Percentiles rank a stretch among this genome's conserved stretches.
These are phyloP conservation scores for Arachis stenosperma DNA, from an alignment of 306 rosid species.

Conservation along the genomic window DNA sequence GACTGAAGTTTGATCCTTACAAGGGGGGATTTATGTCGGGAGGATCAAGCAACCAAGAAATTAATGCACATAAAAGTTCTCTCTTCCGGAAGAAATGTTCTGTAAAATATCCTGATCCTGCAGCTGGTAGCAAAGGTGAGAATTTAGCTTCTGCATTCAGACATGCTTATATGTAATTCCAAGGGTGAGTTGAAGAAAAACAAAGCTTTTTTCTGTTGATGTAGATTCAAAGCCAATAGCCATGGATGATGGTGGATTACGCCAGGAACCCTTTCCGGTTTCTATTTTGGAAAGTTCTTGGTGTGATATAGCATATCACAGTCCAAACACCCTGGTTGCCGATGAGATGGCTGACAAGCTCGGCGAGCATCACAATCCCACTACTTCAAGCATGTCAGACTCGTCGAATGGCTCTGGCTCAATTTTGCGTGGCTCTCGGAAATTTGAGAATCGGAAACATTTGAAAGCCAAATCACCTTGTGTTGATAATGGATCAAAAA, in stretches of 20 bases:
- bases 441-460: constrained; percentile 62
- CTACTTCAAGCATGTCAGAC: constrained; percentile 71
- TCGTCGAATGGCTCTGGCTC: constrained; percentile 67
- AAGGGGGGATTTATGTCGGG: constrained; percentile 78
- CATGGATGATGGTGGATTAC: no score
- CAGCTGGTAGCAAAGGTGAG: constrained; percentile 36
- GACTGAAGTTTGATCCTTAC: constrained; percentile 78
- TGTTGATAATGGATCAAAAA: constrained; percentile 58
- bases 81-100: constrained; percentile 51
- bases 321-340: constrained; percentile 56
- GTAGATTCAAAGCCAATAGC: no score
- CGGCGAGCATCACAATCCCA: constrained; percentile 58
- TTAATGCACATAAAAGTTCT: constrained; percentile 44
- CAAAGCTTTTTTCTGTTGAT: no score
- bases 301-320: constrained; percentile 40
- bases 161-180: constrained; percentile 35
- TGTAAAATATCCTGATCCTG: constrained; percentile 34
- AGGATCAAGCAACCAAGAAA: constrained; percentile 60
- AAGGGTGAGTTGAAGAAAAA: constrained; percentile 47
- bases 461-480: constrained; percentile 44
- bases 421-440: constrained; percentile 55
- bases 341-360: constrained; percentile 48
- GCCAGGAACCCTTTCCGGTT: no score
- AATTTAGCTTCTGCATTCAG: constrained; percentile 32
- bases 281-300: no score